Evolutionary conservation across 805 yeast genomes (phyloP).

Genomic region (Metschnikowia arizonensis): DNA sequence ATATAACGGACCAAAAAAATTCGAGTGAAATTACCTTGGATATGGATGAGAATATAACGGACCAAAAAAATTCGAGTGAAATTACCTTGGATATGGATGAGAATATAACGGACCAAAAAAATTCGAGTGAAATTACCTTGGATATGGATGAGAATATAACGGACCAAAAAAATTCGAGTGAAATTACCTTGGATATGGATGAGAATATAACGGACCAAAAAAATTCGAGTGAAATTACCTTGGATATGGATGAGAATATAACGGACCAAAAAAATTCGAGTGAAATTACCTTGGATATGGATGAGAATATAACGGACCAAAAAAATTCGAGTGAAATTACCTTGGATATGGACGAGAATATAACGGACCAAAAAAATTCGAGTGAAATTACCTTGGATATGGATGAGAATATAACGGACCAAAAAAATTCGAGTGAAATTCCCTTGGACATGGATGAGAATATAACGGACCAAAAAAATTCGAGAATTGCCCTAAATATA

Average conservation of each 20-base stretch:
- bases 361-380: too few relatives aligned
- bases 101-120: too few relatives aligned
- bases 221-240: too few relatives aligned
- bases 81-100: neutral
- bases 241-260: slow-evolving; percentile 19
- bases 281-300: slow-evolving; percentile 2
- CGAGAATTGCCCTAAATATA: too few relatives aligned
- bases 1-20: too few relatives aligned
- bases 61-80: neutral
- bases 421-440: neutral
- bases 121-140: neutral
- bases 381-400: neutral
- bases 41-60: neutral
- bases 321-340: neutral
- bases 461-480: too few relatives aligned
- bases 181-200: slow-evolving; percentile 5
- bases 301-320: neutral
- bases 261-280: neutral
- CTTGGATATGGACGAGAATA: neutral
- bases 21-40: neutral
- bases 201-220: too few relatives aligned
- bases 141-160: neutral
- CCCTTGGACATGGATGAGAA: neutral
- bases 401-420: too few relatives aligned
- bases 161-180: too few relatives aligned